Conservation (phyloP, 176 grass and related monocot genomes). For the Cenchrus purpureus region DNA sequence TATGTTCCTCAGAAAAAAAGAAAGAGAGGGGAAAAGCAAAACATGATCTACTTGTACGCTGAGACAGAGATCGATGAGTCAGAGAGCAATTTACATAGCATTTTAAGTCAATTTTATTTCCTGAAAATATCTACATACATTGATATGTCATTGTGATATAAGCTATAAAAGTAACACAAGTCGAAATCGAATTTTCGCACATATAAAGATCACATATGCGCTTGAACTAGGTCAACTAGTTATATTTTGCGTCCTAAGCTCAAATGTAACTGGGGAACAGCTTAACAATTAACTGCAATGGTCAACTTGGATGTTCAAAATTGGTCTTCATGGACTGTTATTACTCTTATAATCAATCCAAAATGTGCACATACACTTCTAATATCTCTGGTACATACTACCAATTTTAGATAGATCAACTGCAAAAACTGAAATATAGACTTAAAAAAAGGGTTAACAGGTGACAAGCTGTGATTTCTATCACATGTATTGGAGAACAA, state of each 20-base stretch:
- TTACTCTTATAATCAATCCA: not conserved
- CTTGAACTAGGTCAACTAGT: not conserved
- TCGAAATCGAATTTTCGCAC: constrained; percentile 5
- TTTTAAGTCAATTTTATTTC: constrained; percentile 21
- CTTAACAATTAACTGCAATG: not conserved
- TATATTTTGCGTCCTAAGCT: not conserved
- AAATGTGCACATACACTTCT: not conserved
- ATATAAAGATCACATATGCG: not conserved
- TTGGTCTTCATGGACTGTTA: not conserved
- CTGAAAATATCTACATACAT: not conserved
- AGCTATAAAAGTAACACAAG: not conserved
- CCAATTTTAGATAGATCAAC: not conserved
- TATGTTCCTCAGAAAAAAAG: not conserved
- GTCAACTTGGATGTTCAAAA: not conserved
- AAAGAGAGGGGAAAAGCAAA: not conserved
- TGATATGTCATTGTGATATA: not conserved
- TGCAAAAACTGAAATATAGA: not conserved
- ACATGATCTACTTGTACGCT: not conserved
- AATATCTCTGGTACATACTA: not conserved
- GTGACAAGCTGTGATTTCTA: not conserved
- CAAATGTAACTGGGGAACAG: not conserved
- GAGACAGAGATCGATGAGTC: not conserved
- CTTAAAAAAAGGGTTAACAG: not conserved
- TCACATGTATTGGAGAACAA: not conserved
- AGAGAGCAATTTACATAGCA: not conserved